Evolutionary conservation across 2,329 filamentous ascomycete species (phyloP).

Genomic region (Fusarium keratoplasticum): DNA sequence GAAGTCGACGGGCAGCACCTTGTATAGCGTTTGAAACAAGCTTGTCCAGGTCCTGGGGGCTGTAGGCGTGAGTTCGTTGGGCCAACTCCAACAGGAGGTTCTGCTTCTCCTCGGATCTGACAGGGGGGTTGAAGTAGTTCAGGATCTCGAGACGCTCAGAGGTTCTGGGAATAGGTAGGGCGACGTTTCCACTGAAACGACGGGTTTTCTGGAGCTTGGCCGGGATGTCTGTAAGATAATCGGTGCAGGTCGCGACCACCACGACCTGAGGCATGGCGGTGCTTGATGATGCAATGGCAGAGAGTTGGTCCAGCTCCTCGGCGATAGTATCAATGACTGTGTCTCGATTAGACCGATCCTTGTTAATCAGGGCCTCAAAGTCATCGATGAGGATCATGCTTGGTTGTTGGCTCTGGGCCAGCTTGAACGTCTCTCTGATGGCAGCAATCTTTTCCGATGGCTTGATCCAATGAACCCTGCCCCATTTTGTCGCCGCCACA

Average conservation of each 20-base stretch:
- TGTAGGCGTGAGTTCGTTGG: constrained; percentile 87
- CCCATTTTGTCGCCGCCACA: constrained; percentile 77
- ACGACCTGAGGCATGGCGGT: constrained; percentile 68
- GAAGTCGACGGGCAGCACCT: constrained; percentile 43
- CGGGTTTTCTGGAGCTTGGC: constrained; percentile 72
- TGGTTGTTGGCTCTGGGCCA: constrained; percentile 75
- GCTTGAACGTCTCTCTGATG: constrained; percentile 76
- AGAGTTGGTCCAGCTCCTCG: constrained; percentile 68
- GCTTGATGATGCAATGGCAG: constrained; percentile 51
- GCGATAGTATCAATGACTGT: constrained; percentile 63
- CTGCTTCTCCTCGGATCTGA: constrained; percentile 62
- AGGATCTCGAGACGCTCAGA: constrained; percentile 80
- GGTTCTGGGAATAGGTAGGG: constrained; percentile 81
- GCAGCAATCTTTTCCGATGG: constrained; percentile 66
- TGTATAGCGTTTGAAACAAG: constrained; percentile 60
- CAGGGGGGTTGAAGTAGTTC: constrained; percentile 63
- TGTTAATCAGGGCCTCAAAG: constrained; percentile 76
- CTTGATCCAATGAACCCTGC: constrained; percentile 72
- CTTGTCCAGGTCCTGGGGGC: constrained; percentile 78
- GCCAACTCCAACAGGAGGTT: constrained; percentile 70
- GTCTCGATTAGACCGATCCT: constrained; percentile 63
- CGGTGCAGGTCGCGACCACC: constrained; percentile 78
- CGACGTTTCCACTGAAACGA: constrained; percentile 75
- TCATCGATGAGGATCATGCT: constrained; percentile 85
- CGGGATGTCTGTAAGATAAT: constrained; percentile 79